Percentiles rank a stretch among this genome's conserved stretches.
phyloP scores from a whole-genome alignment of 2,329 filamentous ascomycete genomes.

The Clonostachys rosea region DNA sequence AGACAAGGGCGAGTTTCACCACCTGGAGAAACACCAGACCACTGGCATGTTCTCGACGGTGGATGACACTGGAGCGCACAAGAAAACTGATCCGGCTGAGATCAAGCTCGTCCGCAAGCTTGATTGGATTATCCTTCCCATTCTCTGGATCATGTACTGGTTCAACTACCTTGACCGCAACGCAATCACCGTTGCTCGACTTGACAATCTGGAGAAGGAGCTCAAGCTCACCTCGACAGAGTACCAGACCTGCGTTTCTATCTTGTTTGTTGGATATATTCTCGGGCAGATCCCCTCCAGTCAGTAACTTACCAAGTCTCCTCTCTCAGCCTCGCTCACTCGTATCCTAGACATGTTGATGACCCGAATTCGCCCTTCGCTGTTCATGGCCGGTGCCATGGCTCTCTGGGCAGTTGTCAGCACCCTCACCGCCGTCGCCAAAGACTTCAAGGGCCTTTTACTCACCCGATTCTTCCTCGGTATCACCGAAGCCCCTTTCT shows the following conservation, averaged over 20 bases:
- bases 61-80: slow-evolving; percentile 9
- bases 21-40: no score
- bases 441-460: slow-evolving; percentile 2
- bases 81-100: slow-evolving; percentile 16
- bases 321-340: slow-evolving; percentile 25
- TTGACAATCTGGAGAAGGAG: slow-evolving; percentile 13
- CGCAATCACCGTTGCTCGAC: slow-evolving; percentile 8
- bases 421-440: slow-evolving; percentile 6
- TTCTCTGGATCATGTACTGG: slow-evolving; percentile 17
- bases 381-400: slow-evolving; percentile 23
- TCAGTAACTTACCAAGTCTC: neutral
- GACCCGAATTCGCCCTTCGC: slow-evolving; percentile 33
- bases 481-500: slow-evolving; percentile 13
- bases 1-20: no score
- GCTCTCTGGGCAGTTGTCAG: slow-evolving; percentile 16
- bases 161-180: slow-evolving; percentile 2
- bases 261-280: slow-evolving; percentile 15
- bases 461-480: slow-evolving; percentile 10
- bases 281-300: slow-evolving; percentile 20
- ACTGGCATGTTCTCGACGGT: no score
- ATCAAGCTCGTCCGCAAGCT: slow-evolving; percentile 22
- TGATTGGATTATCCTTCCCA: slow-evolving; percentile 24
- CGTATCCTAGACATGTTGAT: slow-evolving; percentile 18
- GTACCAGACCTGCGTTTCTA: slow-evolving; percentile 15
- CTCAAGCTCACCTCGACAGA: slow-evolving; percentile 9